These are phyloP conservation scores for Dipodascus geniculatus DNA, from an alignment of 805 yeast genomes.

Conservation along the genomic window DNA sequence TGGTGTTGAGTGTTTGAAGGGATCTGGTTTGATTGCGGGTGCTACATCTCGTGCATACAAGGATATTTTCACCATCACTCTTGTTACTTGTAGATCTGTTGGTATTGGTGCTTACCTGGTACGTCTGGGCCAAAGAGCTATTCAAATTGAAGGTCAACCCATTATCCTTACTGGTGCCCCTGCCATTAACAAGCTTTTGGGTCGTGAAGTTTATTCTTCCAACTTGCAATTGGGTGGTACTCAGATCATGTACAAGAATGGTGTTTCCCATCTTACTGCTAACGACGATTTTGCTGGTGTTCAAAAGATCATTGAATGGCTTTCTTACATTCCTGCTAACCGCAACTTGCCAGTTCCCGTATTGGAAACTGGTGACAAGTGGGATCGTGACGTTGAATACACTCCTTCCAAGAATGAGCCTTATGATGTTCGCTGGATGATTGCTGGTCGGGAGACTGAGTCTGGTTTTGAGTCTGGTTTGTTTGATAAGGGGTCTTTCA, in stretches of 20 bases:
- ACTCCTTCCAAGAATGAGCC: conserved; percentile 59
- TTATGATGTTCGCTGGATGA: conserved; percentile 91
- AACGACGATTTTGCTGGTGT: conserved; percentile 94
- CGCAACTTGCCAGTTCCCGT: conserved; percentile 87
- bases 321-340: conserved; percentile 86
- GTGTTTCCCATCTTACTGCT: conserved; percentile 98
- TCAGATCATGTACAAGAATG: conserved; percentile 95
- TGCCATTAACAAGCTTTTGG: conserved; percentile 91
- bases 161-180: conserved; percentile 98
- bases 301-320: conserved; percentile 87
- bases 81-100: conserved; percentile 98
- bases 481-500: conserved; percentile 88
- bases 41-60: conserved; percentile 96
- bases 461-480: conserved; percentile 76
- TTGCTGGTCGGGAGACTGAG: conserved; percentile 64
- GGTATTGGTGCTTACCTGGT: conserved; percentile 99
- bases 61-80: conserved; percentile 94
- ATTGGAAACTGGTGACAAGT: conserved; percentile 58
- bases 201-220: conserved; percentile 94
- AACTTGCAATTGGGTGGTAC: conserved; percentile 98
- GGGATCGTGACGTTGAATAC: conserved; percentile 91
- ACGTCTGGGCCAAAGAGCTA: conserved; percentile 96
- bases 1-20: conserved; percentile 97
- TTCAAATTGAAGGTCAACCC: conserved; percentile 98
- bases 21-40: conserved; percentile 98